Base-by-base conservation (phyloP, 2,329 filamentous ascomycete genomes). In the Cladosporium sp. region DNA sequence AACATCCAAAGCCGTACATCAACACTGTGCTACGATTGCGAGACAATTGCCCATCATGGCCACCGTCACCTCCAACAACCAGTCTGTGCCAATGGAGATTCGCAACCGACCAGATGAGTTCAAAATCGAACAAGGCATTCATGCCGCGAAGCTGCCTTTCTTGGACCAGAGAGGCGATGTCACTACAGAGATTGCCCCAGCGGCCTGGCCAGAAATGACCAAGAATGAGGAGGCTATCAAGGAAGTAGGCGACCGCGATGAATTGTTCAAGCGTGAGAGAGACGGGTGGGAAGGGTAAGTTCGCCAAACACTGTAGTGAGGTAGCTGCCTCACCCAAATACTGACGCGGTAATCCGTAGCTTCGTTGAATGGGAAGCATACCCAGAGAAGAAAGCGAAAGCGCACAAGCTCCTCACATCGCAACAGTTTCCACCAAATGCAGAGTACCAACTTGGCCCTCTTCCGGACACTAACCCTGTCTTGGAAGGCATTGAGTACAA, bases 281-380 rank as follows among this genome's bases (percentile, higher is more conserved):
- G 68, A 74, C 25, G 78, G 78, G 7, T 81, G 79, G 78, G 74
- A 74, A 60, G 78, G 79, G 73, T 75, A 68, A 52, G 62, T 20
- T 20, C 15, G 25, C 25, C 25, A 25, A 25, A 25, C 25, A 25
- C 6, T 25, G 25, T 17, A 22, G 2, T 34, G 4, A 34, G 7
- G 30, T 12, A 9, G 30, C 5, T 19, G 70, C 63, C 68, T 54
- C 12, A 65, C 5, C 56, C 60, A 5, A 59, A 63, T n/a, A 66
- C 64, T 66, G 47, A 63, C 19, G 62, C 30, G 3, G 30, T 34
- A 19, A 64, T 61, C 64, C 59, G 61, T 20, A 73, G 82, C 12
- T 86, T 84, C 58, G 76, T 86, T 5, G 84, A 87, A 65, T 87
- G 84, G 84, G 84, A 86, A 65, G 77, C 81, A 2, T 82, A 84